A percentile compares a stretch with the other conserved stretches of the same genome.
These are phyloP conservation scores for Rhinocladiella similis DNA, from an alignment of 2,329 filamentous ascomycete genomes.

Conservation along the genomic window DNA sequence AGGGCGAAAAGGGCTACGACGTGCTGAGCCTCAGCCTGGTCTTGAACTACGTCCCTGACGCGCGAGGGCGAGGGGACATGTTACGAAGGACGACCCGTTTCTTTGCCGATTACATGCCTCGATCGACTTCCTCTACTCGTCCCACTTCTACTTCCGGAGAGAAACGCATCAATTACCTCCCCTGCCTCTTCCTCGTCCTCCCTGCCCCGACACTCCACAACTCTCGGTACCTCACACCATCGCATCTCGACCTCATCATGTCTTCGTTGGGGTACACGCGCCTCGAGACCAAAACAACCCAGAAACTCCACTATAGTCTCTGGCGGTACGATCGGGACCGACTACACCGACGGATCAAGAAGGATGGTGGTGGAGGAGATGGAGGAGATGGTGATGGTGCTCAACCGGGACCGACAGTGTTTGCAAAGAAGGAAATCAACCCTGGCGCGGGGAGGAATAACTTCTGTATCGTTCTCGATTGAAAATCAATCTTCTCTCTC, in stretches of 20 bases:
- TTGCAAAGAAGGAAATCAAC: slow-evolving; percentile 74
- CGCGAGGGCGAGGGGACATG: slow-evolving; percentile 78
- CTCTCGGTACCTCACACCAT: slow-evolving; percentile 81
- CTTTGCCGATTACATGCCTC: slow-evolving; percentile 43
- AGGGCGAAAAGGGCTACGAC: slow-evolving; percentile 69
- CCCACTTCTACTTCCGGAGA: slow-evolving; percentile 28
- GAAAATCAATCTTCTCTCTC: too few species aligned
- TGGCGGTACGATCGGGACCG: slow-evolving; percentile 58
- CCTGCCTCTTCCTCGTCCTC: slow-evolving; percentile 82
- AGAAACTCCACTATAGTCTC: slow-evolving; percentile 87
- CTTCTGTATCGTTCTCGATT: slow-evolving; percentile 73
- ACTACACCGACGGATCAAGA: slow-evolving; percentile 8
- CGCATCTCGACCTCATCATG: slow-evolving; percentile 72
- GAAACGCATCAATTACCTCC: too few species aligned
- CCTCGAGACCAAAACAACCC: slow-evolving; percentile 68
- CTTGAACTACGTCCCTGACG: slow-evolving; percentile 87
- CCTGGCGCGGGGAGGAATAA: slow-evolving; percentile 81
- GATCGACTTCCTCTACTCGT: too few species aligned
- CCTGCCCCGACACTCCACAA: slow-evolving; percentile 86
- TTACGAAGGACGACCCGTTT: slow-evolving; percentile 73
- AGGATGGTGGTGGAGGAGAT: too few species aligned
- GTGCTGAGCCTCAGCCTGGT: slow-evolving; percentile 90
- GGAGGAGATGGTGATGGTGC: too few species aligned
- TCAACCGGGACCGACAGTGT: slow-evolving; percentile 44
- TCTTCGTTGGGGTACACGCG: slow-evolving; percentile 69